phyloP scores from a whole-genome alignment of 768 basidiomycete genomes.

The Phaeotremella skinneri region DNA sequence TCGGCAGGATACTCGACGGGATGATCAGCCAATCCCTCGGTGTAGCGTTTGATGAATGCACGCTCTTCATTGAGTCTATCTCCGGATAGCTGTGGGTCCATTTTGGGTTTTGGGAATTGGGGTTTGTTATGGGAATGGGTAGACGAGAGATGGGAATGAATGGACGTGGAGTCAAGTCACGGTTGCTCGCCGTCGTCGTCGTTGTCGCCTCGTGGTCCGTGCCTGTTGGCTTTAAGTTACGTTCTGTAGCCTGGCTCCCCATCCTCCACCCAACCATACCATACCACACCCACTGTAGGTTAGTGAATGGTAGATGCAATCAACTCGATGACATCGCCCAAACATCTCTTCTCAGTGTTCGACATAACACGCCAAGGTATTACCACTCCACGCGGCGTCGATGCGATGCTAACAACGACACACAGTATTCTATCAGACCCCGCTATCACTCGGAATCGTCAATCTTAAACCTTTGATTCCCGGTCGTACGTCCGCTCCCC shows the following conservation, averaged over 20 bases:
- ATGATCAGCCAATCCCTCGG: constrained; percentile 45
- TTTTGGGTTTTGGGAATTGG: constrained; percentile 6
- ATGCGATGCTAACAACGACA: not conserved
- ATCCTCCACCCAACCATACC: too few species aligned
- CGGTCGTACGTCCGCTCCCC: constrained; percentile 66
- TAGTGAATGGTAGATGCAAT: too few species aligned
- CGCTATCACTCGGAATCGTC: constrained; percentile 78
- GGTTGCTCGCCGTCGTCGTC: too few species aligned
- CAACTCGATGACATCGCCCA: constrained; percentile 6
- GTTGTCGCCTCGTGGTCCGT: not conserved
- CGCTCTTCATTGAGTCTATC: constrained; percentile 46
- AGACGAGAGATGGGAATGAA: not conserved
- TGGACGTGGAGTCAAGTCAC: too few species aligned
- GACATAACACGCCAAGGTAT: constrained; percentile 28
- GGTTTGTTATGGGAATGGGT: not conserved
- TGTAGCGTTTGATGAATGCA: constrained; percentile 49
- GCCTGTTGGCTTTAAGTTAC: not conserved
- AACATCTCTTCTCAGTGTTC: constrained; percentile 28
- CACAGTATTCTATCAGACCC: constrained; percentile 60
- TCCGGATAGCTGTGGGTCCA: constrained; percentile 43
- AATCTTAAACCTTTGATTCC: constrained; percentile 93
- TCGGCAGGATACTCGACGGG: constrained; percentile 46
- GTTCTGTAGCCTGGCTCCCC: not conserved
- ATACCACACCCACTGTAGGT: too few species aligned
- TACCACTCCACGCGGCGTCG: not conserved